Evolutionary conservation across 2,329 filamentous ascomycete species (phyloP).

Genomic region (Sporothrix protearum): DNA sequence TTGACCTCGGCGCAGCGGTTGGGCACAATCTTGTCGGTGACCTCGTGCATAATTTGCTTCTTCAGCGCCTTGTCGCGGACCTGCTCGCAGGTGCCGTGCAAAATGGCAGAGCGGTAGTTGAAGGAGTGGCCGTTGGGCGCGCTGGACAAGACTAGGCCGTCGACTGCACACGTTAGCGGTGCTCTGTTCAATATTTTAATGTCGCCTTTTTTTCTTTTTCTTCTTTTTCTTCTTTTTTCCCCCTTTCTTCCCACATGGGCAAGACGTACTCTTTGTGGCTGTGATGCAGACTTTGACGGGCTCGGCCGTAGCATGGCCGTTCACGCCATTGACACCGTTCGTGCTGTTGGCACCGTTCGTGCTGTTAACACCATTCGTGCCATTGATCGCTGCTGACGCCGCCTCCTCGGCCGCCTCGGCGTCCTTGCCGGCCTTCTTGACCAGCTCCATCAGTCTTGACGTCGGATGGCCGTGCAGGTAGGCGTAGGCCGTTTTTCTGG

Average conservation of each 20-base stretch:
- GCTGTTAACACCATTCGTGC: background rate
- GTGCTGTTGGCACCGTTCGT: background rate
- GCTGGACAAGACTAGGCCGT: slow-evolving; percentile 26
- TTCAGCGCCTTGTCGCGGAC: slow-evolving; percentile 19
- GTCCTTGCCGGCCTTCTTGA: slow-evolving; percentile 22
- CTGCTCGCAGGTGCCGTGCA: slow-evolving; percentile 26
- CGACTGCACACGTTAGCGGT: slow-evolving; percentile 17
- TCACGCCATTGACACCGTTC: background rate
- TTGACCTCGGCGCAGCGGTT: slow-evolving; percentile 26
- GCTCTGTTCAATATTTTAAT: no score
- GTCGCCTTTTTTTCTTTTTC: no score
- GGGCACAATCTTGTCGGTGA: slow-evolving; percentile 27
- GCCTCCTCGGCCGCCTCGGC: background rate
- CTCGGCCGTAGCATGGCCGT: background rate
- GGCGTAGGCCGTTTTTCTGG: slow-evolving; percentile 11
- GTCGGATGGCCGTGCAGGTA: slow-evolving; percentile 29
- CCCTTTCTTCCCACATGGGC: background rate
- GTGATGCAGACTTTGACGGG: slow-evolving; percentile 28
- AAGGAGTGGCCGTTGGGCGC: slow-evolving; percentile 29
- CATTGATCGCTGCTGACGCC: background rate
- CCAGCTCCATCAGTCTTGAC: slow-evolving; percentile 27
- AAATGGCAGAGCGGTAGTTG: slow-evolving; percentile 28
- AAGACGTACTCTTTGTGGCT: slow-evolving; percentile 23
- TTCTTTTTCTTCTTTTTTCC: no score
- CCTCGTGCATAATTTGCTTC: slow-evolving; percentile 22